These are phyloP conservation scores for Mycena galericulata DNA, from an alignment of 768 basidiomycete species.

Conservation along the genomic window DNA sequence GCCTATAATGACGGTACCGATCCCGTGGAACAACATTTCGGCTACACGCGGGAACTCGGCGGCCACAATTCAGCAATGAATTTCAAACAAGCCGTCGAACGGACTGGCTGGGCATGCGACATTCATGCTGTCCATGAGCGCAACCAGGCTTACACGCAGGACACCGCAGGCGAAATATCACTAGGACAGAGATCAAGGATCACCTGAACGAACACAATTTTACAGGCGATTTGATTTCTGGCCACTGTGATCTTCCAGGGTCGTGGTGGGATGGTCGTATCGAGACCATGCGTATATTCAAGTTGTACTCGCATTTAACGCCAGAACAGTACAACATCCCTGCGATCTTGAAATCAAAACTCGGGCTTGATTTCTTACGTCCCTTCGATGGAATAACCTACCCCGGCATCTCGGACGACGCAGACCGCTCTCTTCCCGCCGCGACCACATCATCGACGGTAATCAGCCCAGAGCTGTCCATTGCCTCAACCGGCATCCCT, in stretches of 20 bases:
- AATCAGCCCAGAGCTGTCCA: not conserved
- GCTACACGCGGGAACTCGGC: not conserved
- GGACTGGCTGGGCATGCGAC: not conserved
- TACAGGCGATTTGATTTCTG: not conserved
- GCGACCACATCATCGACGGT: not conserved
- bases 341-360: not conserved
- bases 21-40: slow-evolving; percentile 9
- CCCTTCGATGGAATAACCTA: not conserved
- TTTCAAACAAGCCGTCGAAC: not conserved
- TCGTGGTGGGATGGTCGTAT: not conserved
- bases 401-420: not conserved
- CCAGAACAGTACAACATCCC: not conserved
- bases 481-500: not conserved
- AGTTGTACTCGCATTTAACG: not conserved
- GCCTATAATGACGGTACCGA: slow-evolving; percentile 14
- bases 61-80: not conserved
- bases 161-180: not conserved
- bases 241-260: not conserved
- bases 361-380: not conserved
- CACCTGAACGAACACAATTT: not conserved
- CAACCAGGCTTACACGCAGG: not conserved
- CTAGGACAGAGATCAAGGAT: not conserved
- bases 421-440: not conserved
- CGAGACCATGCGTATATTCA: not conserved
- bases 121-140: not conserved